Evolutionary conservation across 805 yeast genomes (phyloP).

Genomic region (Isabelozyma rhagii): DNA sequence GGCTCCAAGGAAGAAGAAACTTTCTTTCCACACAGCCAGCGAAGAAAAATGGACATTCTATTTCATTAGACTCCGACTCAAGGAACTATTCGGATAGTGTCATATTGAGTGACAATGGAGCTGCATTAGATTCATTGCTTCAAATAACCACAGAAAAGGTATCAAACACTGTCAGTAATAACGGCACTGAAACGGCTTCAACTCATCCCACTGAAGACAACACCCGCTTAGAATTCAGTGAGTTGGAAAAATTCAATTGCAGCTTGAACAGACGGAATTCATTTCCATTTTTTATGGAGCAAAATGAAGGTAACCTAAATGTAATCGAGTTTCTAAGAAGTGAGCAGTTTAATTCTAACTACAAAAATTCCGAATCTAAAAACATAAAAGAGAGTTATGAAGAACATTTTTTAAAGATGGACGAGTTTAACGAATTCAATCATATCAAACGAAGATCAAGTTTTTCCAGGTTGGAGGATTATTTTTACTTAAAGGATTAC

Average conservation of each 20-base stretch:
- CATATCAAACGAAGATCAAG: slow-evolving; percentile 1
- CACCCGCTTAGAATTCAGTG: background rate
- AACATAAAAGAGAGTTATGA: slow-evolving; percentile 6
- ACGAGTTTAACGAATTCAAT: slow-evolving; percentile 13
- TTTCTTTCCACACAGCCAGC: background rate
- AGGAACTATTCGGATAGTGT: background rate
- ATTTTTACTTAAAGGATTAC: background rate
- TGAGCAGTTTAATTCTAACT: slow-evolving; percentile 1
- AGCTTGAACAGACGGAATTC: slow-evolving; percentile 33
- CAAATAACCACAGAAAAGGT: slow-evolving; percentile 8
- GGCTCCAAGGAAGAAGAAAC: slow-evolving; percentile 23
- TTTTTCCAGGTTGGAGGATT: slow-evolving; percentile 2
- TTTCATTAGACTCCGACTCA: too few relatives aligned
- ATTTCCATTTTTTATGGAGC: slow-evolving; percentile 19
- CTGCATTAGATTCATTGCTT: slow-evolving; percentile 15
- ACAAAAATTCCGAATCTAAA: background rate
- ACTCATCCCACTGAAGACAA: background rate
- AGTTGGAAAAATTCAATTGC: slow-evolving; percentile 8
- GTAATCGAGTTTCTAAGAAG: slow-evolving; percentile 14
- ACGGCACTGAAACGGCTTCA: background rate
- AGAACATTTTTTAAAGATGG: slow-evolving; percentile 1
- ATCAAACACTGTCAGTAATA: slow-evolving; percentile 1
- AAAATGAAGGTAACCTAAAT: slow-evolving; percentile 16
- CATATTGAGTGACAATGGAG: background rate
- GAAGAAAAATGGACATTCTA: background rate